Evolutionary conservation across 257 asterid genomes (phyloP).

Genomic region (Solanum okadae): DNA sequence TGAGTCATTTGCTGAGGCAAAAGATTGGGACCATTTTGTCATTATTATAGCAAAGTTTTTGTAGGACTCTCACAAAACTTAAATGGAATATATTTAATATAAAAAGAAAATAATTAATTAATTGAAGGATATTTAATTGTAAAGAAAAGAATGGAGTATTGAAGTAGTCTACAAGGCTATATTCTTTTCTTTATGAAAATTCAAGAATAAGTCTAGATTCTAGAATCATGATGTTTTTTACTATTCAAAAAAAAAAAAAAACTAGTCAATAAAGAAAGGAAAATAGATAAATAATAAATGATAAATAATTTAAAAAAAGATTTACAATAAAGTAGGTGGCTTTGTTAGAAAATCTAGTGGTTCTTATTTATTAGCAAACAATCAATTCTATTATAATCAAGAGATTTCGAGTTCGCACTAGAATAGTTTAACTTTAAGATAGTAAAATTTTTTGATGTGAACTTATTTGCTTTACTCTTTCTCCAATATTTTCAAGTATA

Average conservation of each 20-base stretch:
- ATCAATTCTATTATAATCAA: background rate
- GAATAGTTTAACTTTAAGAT: background rate
- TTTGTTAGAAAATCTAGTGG: background rate
- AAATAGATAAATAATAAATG: background rate
- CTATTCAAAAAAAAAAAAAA: background rate
- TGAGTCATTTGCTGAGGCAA: background rate
- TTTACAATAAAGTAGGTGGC: background rate
- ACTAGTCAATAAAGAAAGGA: background rate
- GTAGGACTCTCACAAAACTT: background rate
- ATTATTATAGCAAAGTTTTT: background rate
- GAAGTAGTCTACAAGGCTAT: background rate
- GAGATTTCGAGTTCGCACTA: rapidly evolving
- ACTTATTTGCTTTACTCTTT: background rate
- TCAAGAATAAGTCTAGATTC: background rate
- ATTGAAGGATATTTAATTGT: background rate
- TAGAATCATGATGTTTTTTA: background rate
- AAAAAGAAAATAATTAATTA: background rate
- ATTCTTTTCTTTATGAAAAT: background rate
- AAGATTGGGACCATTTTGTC: background rate
- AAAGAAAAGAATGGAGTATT: background rate
- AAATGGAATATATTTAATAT: background rate
- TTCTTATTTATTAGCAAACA: background rate
- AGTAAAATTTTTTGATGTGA: rapidly evolving
- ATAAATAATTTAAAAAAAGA: background rate
- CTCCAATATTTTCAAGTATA: background rate